Evolutionary conservation across 106 monocot species (phyloP), one percentile per base, ranked within the genome.

Genomic region (Allium fistulosum): DNA sequence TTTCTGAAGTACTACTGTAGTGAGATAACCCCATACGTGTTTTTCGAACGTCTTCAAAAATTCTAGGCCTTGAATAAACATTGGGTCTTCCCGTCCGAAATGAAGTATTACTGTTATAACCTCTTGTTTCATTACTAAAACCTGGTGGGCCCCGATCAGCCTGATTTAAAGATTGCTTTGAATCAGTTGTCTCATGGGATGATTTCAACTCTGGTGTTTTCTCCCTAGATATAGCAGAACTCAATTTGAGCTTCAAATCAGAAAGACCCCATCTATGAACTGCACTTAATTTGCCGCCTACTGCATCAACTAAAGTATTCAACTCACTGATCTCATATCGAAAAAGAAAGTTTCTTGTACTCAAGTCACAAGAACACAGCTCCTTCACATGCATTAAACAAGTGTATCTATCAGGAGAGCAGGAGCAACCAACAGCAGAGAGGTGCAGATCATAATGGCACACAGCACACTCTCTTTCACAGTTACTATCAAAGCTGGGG

Each of bases 381-480:
- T 88, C 69, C 66, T 83, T 83, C 68, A 88, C 91, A 74, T 95
- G 94, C 65, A 77, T 61, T 51, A 91, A 75, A 69, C 94, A 95
- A 70, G 94, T 75, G 75, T 87, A 91, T 76, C 75, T 88, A 64
- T 83, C 85, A 15, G 77, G 66, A 26, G 85, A 91, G 63, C 87
- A 91, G 15, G 66, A 49, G 66, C 94, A 95, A 59, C 80, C 79
- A 65, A 61, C 88, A 58, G 91, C 94, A 72, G 94, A 88, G 57
- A 95, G 79, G 62, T 95, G 81, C 63, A 95, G 68, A 78, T 95
- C 94, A 75, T 91, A 91, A 67, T 85, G 85, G 76, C 94, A 95
- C 48, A 83, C 48, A 48, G 77, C 74, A 73, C 94, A 95, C 62
- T 95, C 94, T 51, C 83, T 82, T 69, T 90, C 94, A 51, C 56